Evolutionary conservation across 805 yeast species (phyloP).

Genomic region (Ogataea pilisensis): DNA sequence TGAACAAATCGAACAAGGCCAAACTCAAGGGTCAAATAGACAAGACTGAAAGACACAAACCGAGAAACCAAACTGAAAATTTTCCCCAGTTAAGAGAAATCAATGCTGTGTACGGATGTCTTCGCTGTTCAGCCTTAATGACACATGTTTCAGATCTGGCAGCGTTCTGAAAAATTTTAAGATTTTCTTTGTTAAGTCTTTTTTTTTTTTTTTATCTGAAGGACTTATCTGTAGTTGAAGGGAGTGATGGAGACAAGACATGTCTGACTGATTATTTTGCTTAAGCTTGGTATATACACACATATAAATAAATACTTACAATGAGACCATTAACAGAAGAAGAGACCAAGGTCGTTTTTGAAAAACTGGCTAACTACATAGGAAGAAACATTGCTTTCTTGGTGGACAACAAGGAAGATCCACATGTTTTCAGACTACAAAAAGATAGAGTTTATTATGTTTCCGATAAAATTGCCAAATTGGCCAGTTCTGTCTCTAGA

Average conservation of each 20-base stretch:
- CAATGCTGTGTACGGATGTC: slow-evolving; percentile 1
- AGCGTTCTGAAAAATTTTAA: slow-evolving; percentile 4
- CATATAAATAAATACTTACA: slow-evolving; percentile 1
- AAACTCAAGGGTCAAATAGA: not conserved
- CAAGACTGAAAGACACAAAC: not conserved
- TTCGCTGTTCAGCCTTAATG: not conserved
- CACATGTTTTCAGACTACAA: slow-evolving; percentile 92
- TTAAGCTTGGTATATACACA: no score
- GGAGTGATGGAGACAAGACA: not conserved
- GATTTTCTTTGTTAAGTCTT: not conserved
- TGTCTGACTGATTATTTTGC: no score
- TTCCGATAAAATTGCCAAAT: slow-evolving; percentile 71
- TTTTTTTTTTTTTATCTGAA: not conserved
- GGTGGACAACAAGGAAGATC: slow-evolving; percentile 80
- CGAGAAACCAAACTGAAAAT: no score
- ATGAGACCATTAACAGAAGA: slow-evolving; percentile 97
- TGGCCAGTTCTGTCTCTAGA: slow-evolving; percentile 89
- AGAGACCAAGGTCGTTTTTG: slow-evolving; percentile 93
- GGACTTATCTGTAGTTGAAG: not conserved
- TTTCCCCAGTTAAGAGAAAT: not conserved
- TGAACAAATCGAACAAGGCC: not conserved
- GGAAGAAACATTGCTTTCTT: slow-evolving; percentile 91
- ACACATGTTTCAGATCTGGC: not conserved
- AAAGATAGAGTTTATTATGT: slow-evolving; percentile 96
- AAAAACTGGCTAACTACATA: slow-evolving; percentile 91